Evolutionary conservation across 495 filamentous ascomycete species (phyloP).

Genomic region (Podospora bellae-mahoneyi): DNA sequence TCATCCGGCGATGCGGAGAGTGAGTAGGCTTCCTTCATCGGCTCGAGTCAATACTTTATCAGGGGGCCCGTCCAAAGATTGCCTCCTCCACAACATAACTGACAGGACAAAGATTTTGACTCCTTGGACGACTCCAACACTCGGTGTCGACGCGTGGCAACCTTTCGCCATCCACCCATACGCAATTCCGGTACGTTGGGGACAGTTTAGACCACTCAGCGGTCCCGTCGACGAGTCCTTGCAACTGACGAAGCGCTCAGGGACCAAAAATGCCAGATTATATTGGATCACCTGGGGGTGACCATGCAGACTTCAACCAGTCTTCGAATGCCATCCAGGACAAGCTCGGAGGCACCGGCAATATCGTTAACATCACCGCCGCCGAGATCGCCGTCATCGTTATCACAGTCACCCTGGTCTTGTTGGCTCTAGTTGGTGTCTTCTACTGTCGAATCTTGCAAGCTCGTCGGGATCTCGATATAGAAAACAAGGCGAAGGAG

Average conservation of each 20-base stretch:
- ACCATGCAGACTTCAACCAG: neutral
- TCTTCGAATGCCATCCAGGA: neutral
- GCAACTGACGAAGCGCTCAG: neutral
- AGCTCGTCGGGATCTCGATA: slow-evolving; percentile 23
- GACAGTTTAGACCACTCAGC: neutral
- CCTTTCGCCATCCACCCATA: neutral
- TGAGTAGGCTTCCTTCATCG: neutral
- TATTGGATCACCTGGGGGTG: neutral
- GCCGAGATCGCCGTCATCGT: slow-evolving; percentile 25
- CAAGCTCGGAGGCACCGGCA: neutral
- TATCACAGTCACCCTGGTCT: slow-evolving; percentile 21
- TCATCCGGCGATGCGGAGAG: neutral
- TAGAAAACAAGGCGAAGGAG: slow-evolving; percentile 18
- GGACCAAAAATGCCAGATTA: neutral
- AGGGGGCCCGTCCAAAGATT: neutral
- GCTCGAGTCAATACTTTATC: neutral
- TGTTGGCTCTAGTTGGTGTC: slow-evolving; percentile 16
- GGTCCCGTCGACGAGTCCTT: neutral
- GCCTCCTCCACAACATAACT: neutral
- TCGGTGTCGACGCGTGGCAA: neutral
- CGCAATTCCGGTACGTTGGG: neutral
- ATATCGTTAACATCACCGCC: slow-evolving; percentile 10
- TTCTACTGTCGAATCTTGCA: slow-evolving; percentile 26
- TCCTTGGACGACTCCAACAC: neutral
- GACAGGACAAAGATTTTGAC: neutral